phyloP scores from a whole-genome alignment of 106 monocot genomes.

The Narthecium ossifragum region DNA sequence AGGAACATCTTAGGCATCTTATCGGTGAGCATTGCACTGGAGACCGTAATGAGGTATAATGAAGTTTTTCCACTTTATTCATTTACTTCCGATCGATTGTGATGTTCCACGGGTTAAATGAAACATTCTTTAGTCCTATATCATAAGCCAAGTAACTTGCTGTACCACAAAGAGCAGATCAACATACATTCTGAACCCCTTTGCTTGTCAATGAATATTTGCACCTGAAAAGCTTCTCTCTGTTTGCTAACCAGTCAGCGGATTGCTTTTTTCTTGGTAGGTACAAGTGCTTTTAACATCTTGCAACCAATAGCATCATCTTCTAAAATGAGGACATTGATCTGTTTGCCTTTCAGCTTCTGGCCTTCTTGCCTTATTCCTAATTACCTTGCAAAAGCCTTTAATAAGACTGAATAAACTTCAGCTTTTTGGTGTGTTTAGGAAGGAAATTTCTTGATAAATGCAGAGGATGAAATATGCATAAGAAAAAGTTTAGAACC shows the following conservation, averaged over 20 bases:
- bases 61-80: constrained; percentile 1
- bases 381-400: background rate
- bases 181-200: background rate
- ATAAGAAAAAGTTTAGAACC: too few species aligned
- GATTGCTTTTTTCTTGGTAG: too few species aligned
- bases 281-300: too few species aligned
- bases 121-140: too few species aligned
- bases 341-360: background rate
- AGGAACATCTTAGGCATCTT: constrained; percentile 77
- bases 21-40: constrained; percentile 75
- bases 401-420: background rate
- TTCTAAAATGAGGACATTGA: too few species aligned
- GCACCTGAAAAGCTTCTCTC: too few species aligned
- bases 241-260: too few species aligned
- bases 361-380: background rate
- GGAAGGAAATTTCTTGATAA: too few species aligned
- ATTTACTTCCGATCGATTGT: background rate
- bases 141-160: too few species aligned
- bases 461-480: too few species aligned
- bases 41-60: constrained; percentile 88
- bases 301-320: too few species aligned
- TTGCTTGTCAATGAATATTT: background rate
- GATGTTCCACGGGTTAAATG: background rate
- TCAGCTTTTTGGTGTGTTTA: background rate
- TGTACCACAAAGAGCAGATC: too few species aligned